These are phyloP conservation scores for Terfezia claveryi DNA, from an alignment of 495 filamentous ascomycete species.

Conservation along the genomic window DNA sequence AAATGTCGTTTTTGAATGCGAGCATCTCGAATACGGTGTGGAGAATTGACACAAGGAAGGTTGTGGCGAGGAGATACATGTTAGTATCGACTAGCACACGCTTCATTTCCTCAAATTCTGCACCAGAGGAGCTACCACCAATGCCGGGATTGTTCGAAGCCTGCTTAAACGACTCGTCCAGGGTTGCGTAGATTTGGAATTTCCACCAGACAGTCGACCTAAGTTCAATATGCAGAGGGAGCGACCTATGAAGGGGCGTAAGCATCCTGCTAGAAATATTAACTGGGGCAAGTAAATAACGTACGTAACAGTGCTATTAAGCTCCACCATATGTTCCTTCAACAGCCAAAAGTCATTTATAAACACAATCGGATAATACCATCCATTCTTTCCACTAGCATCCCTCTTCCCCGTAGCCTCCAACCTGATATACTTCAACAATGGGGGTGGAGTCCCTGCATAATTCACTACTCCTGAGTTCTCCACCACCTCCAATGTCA, in stretches of 20 bases:
- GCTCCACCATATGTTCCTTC: slow-evolving; percentile 64
- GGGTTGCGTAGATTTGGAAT: slow-evolving; percentile 58
- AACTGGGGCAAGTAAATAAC: not conserved
- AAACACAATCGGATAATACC: slow-evolving; percentile 89
- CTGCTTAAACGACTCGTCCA: slow-evolving; percentile 74
- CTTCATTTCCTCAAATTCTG: slow-evolving; percentile 91
- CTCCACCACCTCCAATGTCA: slow-evolving; percentile 70
- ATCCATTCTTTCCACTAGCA: slow-evolving; percentile 62
- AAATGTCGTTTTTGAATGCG: slow-evolving; percentile 91
- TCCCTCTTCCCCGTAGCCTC: slow-evolving; percentile 58
- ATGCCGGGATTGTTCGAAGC: slow-evolving; percentile 38
- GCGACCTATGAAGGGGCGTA: slow-evolving; percentile 7
- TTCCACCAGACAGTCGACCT: slow-evolving; percentile 76
- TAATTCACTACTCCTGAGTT: slow-evolving; percentile 48
- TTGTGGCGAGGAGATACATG: slow-evolving; percentile 67
- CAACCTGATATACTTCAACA: slow-evolving; percentile 53
- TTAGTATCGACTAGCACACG: slow-evolving; percentile 85
- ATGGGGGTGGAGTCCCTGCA: slow-evolving; percentile 45
- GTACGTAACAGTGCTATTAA: slow-evolving; percentile 74
- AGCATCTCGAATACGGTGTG: slow-evolving; percentile 93
- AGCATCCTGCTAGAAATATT: not conserved
- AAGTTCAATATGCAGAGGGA: slow-evolving; percentile 69
- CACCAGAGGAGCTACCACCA: slow-evolving; percentile 20
- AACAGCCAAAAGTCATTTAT: slow-evolving; percentile 96
- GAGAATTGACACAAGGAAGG: slow-evolving; percentile 59